Percentiles rank a stretch among this genome's conserved stretches.
Conservation (phyloP, 257 asterid species). For the Capsicum pubescens region DNA sequence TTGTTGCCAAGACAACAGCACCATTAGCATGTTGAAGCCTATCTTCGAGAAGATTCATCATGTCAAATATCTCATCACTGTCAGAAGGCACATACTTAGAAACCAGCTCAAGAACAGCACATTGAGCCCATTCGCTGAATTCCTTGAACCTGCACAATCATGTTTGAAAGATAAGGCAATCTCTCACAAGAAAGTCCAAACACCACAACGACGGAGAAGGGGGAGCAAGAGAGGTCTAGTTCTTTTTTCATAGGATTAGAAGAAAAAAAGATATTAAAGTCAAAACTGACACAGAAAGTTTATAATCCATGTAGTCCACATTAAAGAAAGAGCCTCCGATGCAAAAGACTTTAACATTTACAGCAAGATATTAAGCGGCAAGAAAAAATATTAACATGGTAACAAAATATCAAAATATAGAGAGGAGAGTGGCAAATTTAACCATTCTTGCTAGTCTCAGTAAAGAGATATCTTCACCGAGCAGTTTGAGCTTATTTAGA, state of each 20-base stretch:
- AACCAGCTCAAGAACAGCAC: slow-evolving; percentile 84
- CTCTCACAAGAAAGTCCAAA: slow-evolving; percentile 25
- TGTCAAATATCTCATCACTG: slow-evolving; percentile 92
- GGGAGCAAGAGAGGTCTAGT: neutral
- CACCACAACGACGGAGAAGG: neutral
- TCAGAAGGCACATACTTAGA: slow-evolving; percentile 90
- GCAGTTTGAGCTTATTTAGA: slow-evolving; percentile 19
- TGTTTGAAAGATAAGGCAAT: slow-evolving; percentile 35
- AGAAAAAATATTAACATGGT: neutral
- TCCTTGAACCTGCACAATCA: slow-evolving; percentile 76
- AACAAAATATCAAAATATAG: slow-evolving; percentile 2
- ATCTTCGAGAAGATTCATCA: slow-evolving; percentile 99
- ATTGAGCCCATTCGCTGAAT: slow-evolving; percentile 99
- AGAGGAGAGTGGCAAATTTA: neutral
- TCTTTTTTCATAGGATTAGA: slow-evolving; percentile 19
- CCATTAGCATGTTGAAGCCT: slow-evolving; percentile 99
- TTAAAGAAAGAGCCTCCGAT: slow-evolving; percentile 7
- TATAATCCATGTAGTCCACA: neutral
- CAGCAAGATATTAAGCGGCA: slow-evolving; percentile 16
- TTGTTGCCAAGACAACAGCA: slow-evolving; percentile 97
- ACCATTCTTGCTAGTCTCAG: neutral
- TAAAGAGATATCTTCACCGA: slow-evolving; percentile 24
- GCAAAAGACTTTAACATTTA: neutral
- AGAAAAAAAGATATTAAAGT: neutral
- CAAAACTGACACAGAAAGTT: neutral